These are phyloP conservation scores for Fragosphaeria purpurea DNA, from an alignment of 2,329 filamentous ascomycete genomes.

Conservation along the genomic window DNA sequence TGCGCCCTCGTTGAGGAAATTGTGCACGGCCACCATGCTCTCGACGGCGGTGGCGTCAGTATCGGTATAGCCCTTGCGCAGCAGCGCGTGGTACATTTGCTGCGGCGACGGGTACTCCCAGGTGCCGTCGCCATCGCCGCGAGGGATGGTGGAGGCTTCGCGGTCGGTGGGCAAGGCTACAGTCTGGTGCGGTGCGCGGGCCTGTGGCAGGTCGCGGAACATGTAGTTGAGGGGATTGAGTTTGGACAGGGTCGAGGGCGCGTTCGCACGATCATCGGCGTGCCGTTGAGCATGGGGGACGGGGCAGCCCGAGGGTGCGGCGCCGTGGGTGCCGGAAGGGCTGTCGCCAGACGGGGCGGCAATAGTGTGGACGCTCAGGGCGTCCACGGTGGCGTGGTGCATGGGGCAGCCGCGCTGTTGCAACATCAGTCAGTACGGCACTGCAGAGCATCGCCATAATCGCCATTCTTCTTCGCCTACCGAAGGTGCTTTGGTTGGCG, in stretches of 20 bases:
- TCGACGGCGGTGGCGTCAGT: constrained; percentile 90
- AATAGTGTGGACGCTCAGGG: constrained; percentile 25
- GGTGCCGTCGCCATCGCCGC: constrained; percentile 63
- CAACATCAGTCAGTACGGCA: background rate
- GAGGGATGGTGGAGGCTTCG: constrained; percentile 84
- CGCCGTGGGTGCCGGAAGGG: constrained; percentile 19
- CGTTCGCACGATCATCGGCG: constrained; percentile 8
- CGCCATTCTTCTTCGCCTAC: constrained; percentile 20
- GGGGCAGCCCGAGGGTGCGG: constrained; percentile 32
- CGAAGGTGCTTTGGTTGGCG: constrained; percentile 25
- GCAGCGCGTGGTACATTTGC: constrained; percentile 98
- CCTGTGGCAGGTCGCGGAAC: constrained; percentile 78
- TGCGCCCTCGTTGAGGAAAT: constrained; percentile 94
- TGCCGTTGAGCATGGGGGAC: constrained; percentile 11
- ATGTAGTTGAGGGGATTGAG: constrained; percentile 82
- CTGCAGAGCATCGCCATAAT: background rate
- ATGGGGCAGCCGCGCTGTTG: constrained; percentile 45
- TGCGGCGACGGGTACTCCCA: constrained; percentile 99
- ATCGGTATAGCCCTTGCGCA: constrained; percentile 91
- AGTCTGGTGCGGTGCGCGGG: constrained; percentile 62
- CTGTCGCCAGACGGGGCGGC: constrained; percentile 12
- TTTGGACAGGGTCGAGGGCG: constrained; percentile 33
- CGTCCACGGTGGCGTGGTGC: constrained; percentile 43
- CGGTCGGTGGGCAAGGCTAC: constrained; percentile 67
- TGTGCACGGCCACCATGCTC: constrained; percentile 95